Evolutionary conservation across 2,329 filamentous ascomycete genomes (phyloP).

Genomic region (Microsporum ferrugineum): DNA sequence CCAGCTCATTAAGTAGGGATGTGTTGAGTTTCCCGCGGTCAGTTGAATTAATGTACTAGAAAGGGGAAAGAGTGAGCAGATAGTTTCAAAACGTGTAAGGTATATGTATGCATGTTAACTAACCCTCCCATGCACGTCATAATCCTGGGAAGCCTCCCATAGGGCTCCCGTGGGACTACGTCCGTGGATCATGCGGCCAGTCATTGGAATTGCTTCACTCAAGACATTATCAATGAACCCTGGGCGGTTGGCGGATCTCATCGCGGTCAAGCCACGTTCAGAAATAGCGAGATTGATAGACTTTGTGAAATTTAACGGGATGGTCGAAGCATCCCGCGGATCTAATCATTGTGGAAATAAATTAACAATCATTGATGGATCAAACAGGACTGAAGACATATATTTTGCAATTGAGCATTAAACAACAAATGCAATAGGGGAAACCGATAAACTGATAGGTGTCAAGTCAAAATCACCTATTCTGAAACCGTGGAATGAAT

Average conservation of each 20-base stretch:
- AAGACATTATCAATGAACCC: constrained; percentile 64
- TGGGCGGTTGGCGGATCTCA: constrained; percentile 56
- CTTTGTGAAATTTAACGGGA: constrained; percentile 87
- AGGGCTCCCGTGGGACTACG: constrained; percentile 51
- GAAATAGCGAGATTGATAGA: constrained; percentile 97
- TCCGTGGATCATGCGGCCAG: constrained; percentile 92
- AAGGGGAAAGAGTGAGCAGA: neutral
- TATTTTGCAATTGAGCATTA: neutral
- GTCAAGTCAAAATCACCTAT: too few relatives aligned
- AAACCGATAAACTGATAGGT: neutral
- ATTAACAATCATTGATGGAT: neutral
- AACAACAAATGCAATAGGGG: neutral
- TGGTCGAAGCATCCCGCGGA: constrained; percentile 68
- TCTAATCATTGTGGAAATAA: constrained; percentile 44
- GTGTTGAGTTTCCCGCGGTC: constrained; percentile 78
- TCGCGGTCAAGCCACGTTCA: constrained; percentile 82
- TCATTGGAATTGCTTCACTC: constrained; percentile 75
- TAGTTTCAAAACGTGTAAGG: neutral
- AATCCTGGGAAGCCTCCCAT: constrained; percentile 70
- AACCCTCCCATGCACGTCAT: constrained; percentile 80
- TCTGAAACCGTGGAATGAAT: too few relatives aligned
- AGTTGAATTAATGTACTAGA: constrained; percentile 68
- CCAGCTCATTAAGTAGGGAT: constrained; percentile 69
- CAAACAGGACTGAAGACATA: neutral
- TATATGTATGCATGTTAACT: constrained; percentile 18